Conservation (phyloP, 768 basidiomycete species). For the Russula ochroleuca region DNA sequence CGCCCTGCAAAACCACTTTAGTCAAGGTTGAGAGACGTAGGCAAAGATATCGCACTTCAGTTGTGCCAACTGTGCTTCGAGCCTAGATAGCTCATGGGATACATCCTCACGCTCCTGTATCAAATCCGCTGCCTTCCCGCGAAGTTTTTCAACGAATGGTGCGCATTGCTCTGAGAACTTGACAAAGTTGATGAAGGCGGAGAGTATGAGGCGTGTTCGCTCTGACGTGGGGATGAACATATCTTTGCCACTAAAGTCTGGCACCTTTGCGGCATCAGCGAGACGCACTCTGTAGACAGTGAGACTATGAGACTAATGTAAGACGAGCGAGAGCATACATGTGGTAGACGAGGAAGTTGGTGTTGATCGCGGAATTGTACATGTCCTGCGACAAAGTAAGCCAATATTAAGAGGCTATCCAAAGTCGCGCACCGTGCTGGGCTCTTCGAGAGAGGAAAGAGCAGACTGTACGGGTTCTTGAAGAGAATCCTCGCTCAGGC, state of each 20-base stretch:
- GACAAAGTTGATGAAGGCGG: conserved; percentile 90
- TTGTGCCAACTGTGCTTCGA: conserved; percentile 48
- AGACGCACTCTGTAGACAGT: conserved; percentile 52
- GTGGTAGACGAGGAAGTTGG: conserved; percentile 65
- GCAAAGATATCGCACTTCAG: conserved; percentile 50
- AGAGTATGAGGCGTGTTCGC: conserved; percentile 70
- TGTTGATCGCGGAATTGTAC: conserved; percentile 53
- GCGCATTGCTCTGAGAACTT: conserved; percentile 80
- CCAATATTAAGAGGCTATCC: not conserved
- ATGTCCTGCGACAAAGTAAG: conserved; percentile 49
- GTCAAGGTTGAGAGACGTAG: not conserved
- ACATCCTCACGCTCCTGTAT: conserved; percentile 61
- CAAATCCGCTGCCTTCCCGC: conserved; percentile 53
- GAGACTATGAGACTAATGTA: not conserved
- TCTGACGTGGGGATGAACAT: conserved; percentile 66
- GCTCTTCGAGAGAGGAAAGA: conserved; percentile 46
- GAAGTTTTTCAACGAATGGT: conserved; percentile 56
- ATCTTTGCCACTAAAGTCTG: conserved; percentile 75
- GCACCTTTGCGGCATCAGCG: conserved; percentile 65
- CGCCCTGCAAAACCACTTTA: conserved; percentile 38
- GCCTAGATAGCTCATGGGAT: conserved; percentile 43
- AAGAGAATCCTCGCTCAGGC: conserved; percentile 54
- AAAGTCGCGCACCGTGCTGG: conserved; percentile 44
- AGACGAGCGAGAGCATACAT: conserved; percentile 42
- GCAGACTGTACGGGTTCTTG: conserved; percentile 55